These are phyloP conservation scores for Geotrichum fermentans DNA, from an alignment of 1,139 yeast species.

Conservation along the genomic window DNA sequence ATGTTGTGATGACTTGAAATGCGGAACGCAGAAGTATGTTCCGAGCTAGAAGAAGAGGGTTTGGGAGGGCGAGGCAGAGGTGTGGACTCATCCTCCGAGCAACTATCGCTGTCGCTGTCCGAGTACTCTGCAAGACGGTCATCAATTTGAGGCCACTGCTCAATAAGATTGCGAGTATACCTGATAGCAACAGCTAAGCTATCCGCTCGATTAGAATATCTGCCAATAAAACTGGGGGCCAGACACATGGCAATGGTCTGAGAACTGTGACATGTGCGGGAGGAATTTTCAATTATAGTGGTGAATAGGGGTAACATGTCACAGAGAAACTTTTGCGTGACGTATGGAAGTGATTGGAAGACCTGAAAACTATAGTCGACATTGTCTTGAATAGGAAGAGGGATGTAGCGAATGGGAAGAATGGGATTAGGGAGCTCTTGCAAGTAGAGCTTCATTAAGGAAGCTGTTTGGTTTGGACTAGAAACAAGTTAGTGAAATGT, in stretches of 20 bases:
- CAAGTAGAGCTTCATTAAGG: conserved; percentile 37
- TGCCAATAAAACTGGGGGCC: conserved; percentile 36
- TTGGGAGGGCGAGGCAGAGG: not conserved
- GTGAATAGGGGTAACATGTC: conserved; percentile 27
- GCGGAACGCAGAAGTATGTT: not conserved
- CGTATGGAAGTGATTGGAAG: conserved; percentile 24
- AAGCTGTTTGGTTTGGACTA: conserved; percentile 36
- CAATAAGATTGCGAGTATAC: conserved; percentile 30
- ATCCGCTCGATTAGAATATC: conserved; percentile 29
- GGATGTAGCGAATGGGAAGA: conserved; percentile 29
- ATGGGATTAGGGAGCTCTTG: conserved; percentile 38
- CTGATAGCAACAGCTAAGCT: conserved; percentile 29
- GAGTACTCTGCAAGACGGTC: conserved; percentile 9
- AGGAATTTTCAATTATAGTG: conserved; percentile 21
- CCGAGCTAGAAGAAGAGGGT: not conserved
- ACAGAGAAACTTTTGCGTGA: conserved; percentile 25
- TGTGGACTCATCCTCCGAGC: not conserved
- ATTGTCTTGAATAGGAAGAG: conserved; percentile 33
- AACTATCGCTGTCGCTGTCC: conserved; percentile 10
- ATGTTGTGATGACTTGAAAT: not conserved
- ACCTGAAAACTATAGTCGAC: conserved; percentile 28
- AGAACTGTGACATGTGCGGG: conserved; percentile 22
- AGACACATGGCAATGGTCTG: conserved; percentile 22
- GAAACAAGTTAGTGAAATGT: not conserved
- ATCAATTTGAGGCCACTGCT: conserved; percentile 30